Conservation (phyloP, 2,329 filamentous ascomycete species). For the Ceratocystis albifundus region DNA sequence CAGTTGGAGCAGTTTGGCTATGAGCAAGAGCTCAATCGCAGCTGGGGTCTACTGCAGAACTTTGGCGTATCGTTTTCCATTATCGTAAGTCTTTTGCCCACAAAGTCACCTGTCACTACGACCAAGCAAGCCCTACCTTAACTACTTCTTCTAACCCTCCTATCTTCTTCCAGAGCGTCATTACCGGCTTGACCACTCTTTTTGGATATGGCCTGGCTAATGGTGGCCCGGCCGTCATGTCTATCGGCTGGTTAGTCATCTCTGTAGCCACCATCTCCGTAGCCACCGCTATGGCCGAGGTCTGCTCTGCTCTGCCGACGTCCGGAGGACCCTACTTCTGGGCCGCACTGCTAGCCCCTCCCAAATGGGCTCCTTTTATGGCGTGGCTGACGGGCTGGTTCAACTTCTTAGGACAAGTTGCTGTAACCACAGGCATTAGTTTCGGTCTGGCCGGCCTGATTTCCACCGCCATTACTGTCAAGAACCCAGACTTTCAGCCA, state of each 20-base stretch:
- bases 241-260: conserved; percentile 43
- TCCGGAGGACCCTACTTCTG: conserved; percentile 50
- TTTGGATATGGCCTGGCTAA: conserved; percentile 46
- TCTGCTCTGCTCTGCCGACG: conserved; percentile 48
- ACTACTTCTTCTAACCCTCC: not conserved
- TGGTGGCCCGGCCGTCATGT: conserved; percentile 46
- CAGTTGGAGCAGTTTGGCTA: conserved; percentile 35
- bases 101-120: not conserved
- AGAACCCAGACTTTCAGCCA: conserved; percentile 30
- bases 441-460: conserved; percentile 34
- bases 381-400: conserved; percentile 33
- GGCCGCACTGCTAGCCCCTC: conserved; percentile 45
- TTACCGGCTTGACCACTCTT: conserved; percentile 48
- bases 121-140: not conserved
- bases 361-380: conserved; percentile 22
- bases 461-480: conserved; percentile 31
- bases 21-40: conserved; percentile 45
- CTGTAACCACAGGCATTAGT: conserved; percentile 35
- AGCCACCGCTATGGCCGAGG: conserved; percentile 44
- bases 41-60: conserved; percentile 49
- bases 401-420: conserved; percentile 35
- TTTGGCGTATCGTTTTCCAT: conserved; percentile 53
- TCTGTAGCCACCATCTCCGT: conserved; percentile 39
- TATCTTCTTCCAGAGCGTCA: conserved; percentile 36
- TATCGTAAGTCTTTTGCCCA: conserved; percentile 35